Base-by-base conservation (phyloP, 176 grass and related monocot genomes). In the Canna indica region DNA sequence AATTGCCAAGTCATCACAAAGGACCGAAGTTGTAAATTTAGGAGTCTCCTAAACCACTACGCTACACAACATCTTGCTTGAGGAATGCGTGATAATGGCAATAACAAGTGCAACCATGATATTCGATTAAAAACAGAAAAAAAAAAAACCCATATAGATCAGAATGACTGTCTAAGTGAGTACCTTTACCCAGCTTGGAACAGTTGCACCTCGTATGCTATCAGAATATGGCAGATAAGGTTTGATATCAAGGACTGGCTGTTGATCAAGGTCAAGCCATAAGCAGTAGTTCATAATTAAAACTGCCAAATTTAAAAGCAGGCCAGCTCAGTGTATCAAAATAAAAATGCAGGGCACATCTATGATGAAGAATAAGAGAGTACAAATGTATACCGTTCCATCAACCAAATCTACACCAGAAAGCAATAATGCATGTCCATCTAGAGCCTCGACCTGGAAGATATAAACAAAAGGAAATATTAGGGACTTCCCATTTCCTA, bases 321-420 rank as follows among this genome's bases (percentile, higher is more conserved):
- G 39, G 2, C 31, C 8, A 60, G 25, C 25, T 59, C 52, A 73
- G 71, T 28, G 54, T 22, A 41, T 24, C 10, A 59, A 24, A 44
- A 3, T 28, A 38, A 11, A 56, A 14, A 73, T 67, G 15, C 7
- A 53, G 7, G 30, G 34, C 24, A 58, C 4, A 44, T 3, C 17
- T 18, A 71, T 15, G 32, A 69, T 33, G 67, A 24, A 68, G 69
- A 58, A 41, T 54, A 22, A 73, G 44, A 66, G 56, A 38, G 25
- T 44, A 20, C 8, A 56, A 36, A 24, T 33, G 3, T 20, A 59
- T 85, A 95, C 91, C 74, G 83, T 91, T 73, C 83, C 83, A 81
- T 96, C 93, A 81, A 91, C 93, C 81, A 96, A 85, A 89, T 96
- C 88, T 71, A 91, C 93, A 46, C 93, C 93, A 79, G 93, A 96